Base-by-base conservation (phyloP, 78 protist species). In the Salpingoeca rosetta region DNA sequence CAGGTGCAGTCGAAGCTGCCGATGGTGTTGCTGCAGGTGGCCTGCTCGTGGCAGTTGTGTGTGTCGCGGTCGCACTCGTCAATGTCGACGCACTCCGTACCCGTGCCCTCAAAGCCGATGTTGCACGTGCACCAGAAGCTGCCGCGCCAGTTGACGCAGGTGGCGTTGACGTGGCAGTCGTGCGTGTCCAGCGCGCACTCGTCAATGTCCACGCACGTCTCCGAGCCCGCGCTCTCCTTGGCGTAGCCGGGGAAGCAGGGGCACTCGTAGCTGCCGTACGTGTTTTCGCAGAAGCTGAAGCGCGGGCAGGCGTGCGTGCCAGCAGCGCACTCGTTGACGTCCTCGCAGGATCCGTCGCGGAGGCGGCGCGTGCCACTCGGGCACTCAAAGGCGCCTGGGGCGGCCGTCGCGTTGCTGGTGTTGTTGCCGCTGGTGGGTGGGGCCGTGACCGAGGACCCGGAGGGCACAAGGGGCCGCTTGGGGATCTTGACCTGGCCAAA, bases 41-140 rank as follows among this genome's bases (percentile, higher is more conserved):
- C 85, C 56, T 65, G 2, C 40, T 28, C 73, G 80, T 28, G 37
- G 80, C 85, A 83, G 26, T 37, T 24, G 85, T 81, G 56, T 2
- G 43, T 2, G 72, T 44, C 40, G n/a, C 0, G 0, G 72, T 0
- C 26, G 80, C 85, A 83, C 80, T 83, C 85, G 80, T 83, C 80
- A n/a, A 83, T 1, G 80, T 83, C 77, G 28, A 27, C 27, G 35
- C 12, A 28, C 43, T 22, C 35, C 43, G 38, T 37, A 24, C 12
- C 80, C 38, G 27, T 76, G 80, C 80, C 80, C 2, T 0, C 0
- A 22, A 10, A 83, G 51, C 65, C 65, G 51, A 11, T 0, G 41
- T 12, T 17, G 85, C 85, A 83, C 56, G 0, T 0, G 85, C 85
- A 83, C n/a, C 2, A 28, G 85, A 3, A 57, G 37, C 40, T 0